A percentile compares a stretch with the other conserved stretches of the same genome.
Conservation (phyloP, 805 yeast species). For the Kodamaea sagamina region DNA sequence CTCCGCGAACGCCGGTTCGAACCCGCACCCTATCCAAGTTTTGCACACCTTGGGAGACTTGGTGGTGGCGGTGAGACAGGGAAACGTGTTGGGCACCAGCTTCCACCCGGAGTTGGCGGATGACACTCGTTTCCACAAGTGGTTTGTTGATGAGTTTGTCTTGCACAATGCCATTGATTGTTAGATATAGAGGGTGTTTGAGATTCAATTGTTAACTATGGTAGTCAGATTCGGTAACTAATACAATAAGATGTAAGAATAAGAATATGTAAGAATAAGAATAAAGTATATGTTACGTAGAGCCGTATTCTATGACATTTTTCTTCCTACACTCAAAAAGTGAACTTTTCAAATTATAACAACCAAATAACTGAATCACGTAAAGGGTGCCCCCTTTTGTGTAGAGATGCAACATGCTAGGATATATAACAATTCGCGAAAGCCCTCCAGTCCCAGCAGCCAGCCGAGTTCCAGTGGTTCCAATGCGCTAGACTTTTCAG, state of each 20-base stretch:
- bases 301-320: too few species aligned
- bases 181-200: not conserved
- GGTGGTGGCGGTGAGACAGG: slow-evolving; percentile 75
- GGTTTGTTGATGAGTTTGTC: slow-evolving; percentile 67
- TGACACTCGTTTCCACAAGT: slow-evolving; percentile 64
- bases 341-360: too few species aligned
- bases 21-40: slow-evolving; percentile 30
- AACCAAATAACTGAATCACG: too few species aligned
- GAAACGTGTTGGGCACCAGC: slow-evolving; percentile 66
- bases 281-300: too few species aligned
- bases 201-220: not conserved
- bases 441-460: slow-evolving; percentile 11
- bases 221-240: not conserved
- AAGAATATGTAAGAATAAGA: too few species aligned
- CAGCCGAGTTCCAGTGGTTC: not conserved
- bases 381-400: too few species aligned
- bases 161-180: slow-evolving; percentile 2
- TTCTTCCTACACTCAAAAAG: too few species aligned
- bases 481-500: slow-evolving; percentile 1
- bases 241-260: too few species aligned
- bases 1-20: not conserved
- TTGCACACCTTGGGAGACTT: slow-evolving; percentile 43
- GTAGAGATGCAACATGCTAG: slow-evolving; percentile 35
- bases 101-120: slow-evolving; percentile 73
- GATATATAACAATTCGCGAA: slow-evolving; percentile 16